Evolutionary conservation across 495 filamentous ascomycete genomes (phyloP).

Genomic region (Hypoxylon fuscum): DNA sequence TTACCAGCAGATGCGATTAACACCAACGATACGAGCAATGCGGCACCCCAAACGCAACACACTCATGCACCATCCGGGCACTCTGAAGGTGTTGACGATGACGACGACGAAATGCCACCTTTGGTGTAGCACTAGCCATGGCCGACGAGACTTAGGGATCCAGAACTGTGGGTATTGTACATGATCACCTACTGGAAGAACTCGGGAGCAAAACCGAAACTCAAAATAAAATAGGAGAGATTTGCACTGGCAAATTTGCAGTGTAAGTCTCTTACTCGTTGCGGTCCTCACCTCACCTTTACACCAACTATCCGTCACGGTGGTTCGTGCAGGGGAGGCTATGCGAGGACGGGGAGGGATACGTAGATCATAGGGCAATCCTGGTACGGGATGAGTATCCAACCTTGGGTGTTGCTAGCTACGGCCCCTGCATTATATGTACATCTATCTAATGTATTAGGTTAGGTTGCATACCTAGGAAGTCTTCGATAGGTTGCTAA

Average conservation of each 20-base stretch:
- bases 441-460: neutral
- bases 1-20: neutral
- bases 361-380: slow-evolving; percentile 28
- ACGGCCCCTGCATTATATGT: neutral
- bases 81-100: neutral
- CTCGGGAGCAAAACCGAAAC: too few species aligned
- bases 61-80: neutral
- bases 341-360: slow-evolving; percentile 14
- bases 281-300: too few species aligned
- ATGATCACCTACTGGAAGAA: too few species aligned
- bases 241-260: too few species aligned
- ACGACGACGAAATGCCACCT: too few species aligned
- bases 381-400: slow-evolving; percentile 9
- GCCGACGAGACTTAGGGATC: too few species aligned
- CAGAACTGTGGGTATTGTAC: too few species aligned
- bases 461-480: too few species aligned
- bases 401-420: neutral
- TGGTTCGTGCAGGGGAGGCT: slow-evolving; percentile 20
- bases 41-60: neutral
- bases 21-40: neutral
- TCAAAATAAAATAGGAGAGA: too few species aligned
- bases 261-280: too few species aligned
- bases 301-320: neutral
- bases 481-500: too few species aligned
- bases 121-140: too few species aligned